Percentiles rank a stretch among this genome's conserved stretches.
These are phyloP conservation scores for Zarea fungicola DNA, from an alignment of 2,329 filamentous ascomycete genomes.

Conservation along the genomic window DNA sequence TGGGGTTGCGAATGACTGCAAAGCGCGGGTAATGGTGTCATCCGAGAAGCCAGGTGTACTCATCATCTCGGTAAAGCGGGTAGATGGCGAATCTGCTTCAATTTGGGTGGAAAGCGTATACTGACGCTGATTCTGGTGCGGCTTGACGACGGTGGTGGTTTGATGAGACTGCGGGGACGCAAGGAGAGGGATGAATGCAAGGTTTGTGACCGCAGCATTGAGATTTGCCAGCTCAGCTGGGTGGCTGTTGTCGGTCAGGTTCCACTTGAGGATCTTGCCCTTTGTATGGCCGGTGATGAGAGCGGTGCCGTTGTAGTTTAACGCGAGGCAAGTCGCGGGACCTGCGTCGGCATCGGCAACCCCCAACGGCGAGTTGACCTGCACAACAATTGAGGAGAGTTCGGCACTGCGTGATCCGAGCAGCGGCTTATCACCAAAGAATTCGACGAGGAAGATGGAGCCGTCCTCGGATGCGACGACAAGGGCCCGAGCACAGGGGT, in stretches of 20 bases:
- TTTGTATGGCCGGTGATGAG: constrained; percentile 76
- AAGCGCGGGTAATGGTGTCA: constrained; percentile 44
- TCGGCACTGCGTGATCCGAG: constrained; percentile 49
- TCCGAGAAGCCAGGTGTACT: constrained; percentile 41
- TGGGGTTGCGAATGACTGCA: constrained; percentile 37
- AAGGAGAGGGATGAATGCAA: constrained; percentile 64
- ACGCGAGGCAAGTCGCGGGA: constrained; percentile 59
- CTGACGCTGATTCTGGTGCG: constrained; percentile 60
- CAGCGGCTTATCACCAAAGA: constrained; percentile 53
- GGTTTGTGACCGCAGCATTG: constrained; percentile 76
- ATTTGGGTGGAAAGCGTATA: constrained; percentile 65
- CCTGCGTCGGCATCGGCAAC: constrained; percentile 60
- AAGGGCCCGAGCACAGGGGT: constrained; percentile 77
- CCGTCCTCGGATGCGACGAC: constrained; percentile 79
- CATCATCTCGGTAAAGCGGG: constrained; percentile 42
- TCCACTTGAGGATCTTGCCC: constrained; percentile 78
- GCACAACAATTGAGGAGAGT: constrained; percentile 52
- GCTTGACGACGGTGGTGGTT: constrained; percentile 67
- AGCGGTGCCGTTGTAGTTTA: constrained; percentile 78
- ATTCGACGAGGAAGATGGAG: constrained; percentile 72
- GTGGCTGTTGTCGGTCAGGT: constrained; percentile 65
- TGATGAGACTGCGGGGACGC: constrained; percentile 31
- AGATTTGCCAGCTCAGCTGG: constrained; percentile 63
- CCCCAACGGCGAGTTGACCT: constrained; percentile 49
- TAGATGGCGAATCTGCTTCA: constrained; percentile 33